Conservation (phyloP, 768 basidiomycete genomes). For the Tephrocybe sp. region DNA sequence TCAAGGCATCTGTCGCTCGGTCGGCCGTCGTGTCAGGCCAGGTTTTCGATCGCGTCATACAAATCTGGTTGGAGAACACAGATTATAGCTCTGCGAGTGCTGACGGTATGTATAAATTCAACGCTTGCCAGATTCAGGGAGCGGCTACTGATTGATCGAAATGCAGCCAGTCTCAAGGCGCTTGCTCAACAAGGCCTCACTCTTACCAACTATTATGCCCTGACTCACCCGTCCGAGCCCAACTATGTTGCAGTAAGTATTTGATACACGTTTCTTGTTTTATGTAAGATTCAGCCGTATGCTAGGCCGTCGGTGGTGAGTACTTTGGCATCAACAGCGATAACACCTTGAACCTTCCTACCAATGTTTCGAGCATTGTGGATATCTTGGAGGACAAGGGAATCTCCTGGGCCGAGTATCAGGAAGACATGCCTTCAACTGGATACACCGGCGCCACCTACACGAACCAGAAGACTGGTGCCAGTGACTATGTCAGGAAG, state of each 20-base stretch:
- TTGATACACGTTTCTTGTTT: conserved; percentile 19
- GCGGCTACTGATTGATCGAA: not conserved
- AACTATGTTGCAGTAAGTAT: conserved; percentile 45
- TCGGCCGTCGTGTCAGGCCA: conserved; percentile 19
- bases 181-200: conserved; percentile 52
- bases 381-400: conserved; percentile 61
- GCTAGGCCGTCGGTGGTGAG: conserved; percentile 14
- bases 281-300: not conserved
- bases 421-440: conserved; percentile 56
- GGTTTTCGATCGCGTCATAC: conserved; percentile 30
- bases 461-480: conserved; percentile 19
- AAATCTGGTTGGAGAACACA: conserved; percentile 66
- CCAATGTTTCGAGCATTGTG: conserved; percentile 55
- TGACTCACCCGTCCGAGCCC: conserved; percentile 63
- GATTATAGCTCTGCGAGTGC: conserved; percentile 38
- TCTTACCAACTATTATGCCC: conserved; percentile 42
- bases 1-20: conserved; percentile 1
- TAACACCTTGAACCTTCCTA: conserved; percentile 33
- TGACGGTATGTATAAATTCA: conserved; percentile 16
- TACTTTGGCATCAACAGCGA: conserved; percentile 44
- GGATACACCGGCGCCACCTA: conserved; percentile 43
- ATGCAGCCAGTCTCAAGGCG: conserved; percentile 26
- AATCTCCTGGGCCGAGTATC: conserved; percentile 62
- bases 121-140: not conserved
- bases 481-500: conserved; percentile 30